Conservation (phyloP, 2,329 filamentous ascomycete species). For the Aureobasidium lini region DNA sequence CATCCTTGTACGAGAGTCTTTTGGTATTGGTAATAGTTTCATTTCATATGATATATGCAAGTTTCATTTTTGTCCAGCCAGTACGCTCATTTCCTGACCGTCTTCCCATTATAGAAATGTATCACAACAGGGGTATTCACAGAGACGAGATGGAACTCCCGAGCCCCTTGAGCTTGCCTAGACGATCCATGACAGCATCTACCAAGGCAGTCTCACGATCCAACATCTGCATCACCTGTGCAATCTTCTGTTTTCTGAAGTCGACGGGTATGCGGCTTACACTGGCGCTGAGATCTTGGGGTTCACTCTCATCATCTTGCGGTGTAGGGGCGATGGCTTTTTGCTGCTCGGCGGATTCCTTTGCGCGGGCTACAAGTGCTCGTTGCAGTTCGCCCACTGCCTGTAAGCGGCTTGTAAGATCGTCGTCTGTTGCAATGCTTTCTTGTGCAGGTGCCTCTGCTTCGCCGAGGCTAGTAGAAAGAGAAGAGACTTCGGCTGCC, state of each 20-base stretch:
- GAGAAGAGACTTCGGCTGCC: slow-evolving; percentile 46
- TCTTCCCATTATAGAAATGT: too few species aligned
- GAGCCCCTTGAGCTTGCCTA: slow-evolving; percentile 46
- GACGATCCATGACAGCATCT: slow-evolving; percentile 55
- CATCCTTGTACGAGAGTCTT: too few species aligned
- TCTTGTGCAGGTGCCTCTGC: neutral
- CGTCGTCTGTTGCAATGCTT: neutral
- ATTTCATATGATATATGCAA: too few species aligned
- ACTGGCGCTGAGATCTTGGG: slow-evolving; percentile 24
- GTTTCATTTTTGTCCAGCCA: too few species aligned
- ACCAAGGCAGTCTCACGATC: slow-evolving; percentile 61
- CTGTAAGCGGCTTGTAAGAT: slow-evolving; percentile 18
- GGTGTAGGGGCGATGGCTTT: neutral
- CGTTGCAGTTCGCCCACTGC: slow-evolving; percentile 23
- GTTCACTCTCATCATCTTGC: slow-evolving; percentile 24
- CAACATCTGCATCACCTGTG: slow-evolving; percentile 55
- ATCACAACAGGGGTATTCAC: neutral
- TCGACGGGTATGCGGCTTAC: slow-evolving; percentile 50
- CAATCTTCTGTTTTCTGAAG: slow-evolving; percentile 55
- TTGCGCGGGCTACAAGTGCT: slow-evolving; percentile 22
- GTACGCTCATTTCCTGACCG: too few species aligned
- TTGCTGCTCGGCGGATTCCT: slow-evolving; percentile 22
- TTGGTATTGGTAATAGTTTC: too few species aligned
- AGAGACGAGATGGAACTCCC: neutral
- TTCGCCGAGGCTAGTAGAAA: slow-evolving; percentile 31